Conservation (phyloP, 2,329 filamentous ascomycete genomes). For the Colletotrichum brevisporum region DNA sequence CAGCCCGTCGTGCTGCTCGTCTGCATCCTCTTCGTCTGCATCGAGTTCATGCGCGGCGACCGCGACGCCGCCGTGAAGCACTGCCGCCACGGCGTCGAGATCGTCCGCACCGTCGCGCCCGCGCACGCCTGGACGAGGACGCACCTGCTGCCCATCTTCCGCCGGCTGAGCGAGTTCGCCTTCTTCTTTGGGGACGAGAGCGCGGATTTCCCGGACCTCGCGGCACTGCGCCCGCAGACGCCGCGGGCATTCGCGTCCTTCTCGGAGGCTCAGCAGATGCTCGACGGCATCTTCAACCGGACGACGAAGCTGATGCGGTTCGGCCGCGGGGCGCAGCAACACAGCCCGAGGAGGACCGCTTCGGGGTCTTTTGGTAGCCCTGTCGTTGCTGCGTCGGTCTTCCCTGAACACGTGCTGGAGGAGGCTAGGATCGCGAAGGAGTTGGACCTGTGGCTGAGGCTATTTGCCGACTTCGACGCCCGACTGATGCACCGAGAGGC, state of each 20-base stretch:
- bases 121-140: background rate
- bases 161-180: constrained; percentile 15
- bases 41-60: constrained; percentile 15
- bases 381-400: accelerated
- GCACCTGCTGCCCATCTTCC: constrained; percentile 8
- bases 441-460: background rate
- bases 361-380: background rate
- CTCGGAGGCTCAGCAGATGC: constrained; percentile 3
- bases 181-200: constrained; percentile 7
- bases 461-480: background rate
- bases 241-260: background rate
- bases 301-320: background rate
- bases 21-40: constrained; percentile 42
- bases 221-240: background rate
- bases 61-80: background rate
- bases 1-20: constrained; percentile 31
- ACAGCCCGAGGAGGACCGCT: background rate
- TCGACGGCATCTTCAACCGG: constrained; percentile 4
- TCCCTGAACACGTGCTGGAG: background rate
- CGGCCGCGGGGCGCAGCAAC: background rate
- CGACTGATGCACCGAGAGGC: background rate
- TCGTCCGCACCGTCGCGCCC: background rate
- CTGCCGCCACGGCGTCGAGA: constrained; percentile 10
- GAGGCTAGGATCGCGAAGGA: background rate
- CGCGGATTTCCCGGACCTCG: background rate